Percentiles rank a stretch among this genome's conserved stretches.
Evolutionary conservation across 1,284 basidiomycete genomes (phyloP).

Genomic region (Termitomyces sp.): DNA sequence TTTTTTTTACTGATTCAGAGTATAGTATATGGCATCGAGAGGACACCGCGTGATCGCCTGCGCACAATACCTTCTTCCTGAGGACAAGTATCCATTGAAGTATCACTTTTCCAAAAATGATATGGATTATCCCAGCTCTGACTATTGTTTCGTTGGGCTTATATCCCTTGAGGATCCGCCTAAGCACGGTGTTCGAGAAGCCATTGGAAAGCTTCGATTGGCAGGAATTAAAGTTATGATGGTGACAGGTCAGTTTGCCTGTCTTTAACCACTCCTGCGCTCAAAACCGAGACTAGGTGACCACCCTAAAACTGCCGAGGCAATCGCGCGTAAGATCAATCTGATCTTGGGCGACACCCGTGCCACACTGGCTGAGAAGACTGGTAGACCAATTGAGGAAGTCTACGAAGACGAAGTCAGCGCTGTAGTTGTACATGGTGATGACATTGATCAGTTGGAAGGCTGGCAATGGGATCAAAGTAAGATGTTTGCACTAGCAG

Average conservation of each 20-base stretch:
- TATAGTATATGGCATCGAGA: constrained; percentile 65
- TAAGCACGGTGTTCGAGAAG: constrained; percentile 66
- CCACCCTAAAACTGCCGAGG: constrained; percentile 66
- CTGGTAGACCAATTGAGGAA: constrained; percentile 47
- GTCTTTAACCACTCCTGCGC: background rate
- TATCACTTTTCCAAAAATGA: constrained; percentile 53
- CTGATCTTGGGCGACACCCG: constrained; percentile 58
- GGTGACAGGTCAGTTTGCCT: constrained; percentile 47
- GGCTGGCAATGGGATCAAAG: constrained; percentile 71
- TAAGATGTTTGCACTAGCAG: constrained; percentile 22
- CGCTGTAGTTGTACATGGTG: constrained; percentile 63
- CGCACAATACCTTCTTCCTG: constrained; percentile 51
- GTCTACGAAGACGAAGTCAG: constrained; percentile 65
- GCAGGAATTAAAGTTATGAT: constrained; percentile 73
- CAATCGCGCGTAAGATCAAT: constrained; percentile 67
- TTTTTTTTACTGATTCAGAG: background rate
- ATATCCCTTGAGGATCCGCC: constrained; percentile 67
- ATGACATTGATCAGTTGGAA: constrained; percentile 56
- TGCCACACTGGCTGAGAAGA: constrained; percentile 52
- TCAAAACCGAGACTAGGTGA: constrained; percentile 37
- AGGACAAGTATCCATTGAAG: constrained; percentile 38
- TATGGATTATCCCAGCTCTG: constrained; percentile 45
- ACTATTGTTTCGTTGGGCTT: constrained; percentile 59
- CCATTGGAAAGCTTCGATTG: constrained; percentile 60
- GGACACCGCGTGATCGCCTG: constrained; percentile 69